Base-by-base conservation (phyloP, 2,329 filamentous ascomycete genomes). In the Trichophyton simii region DNA sequence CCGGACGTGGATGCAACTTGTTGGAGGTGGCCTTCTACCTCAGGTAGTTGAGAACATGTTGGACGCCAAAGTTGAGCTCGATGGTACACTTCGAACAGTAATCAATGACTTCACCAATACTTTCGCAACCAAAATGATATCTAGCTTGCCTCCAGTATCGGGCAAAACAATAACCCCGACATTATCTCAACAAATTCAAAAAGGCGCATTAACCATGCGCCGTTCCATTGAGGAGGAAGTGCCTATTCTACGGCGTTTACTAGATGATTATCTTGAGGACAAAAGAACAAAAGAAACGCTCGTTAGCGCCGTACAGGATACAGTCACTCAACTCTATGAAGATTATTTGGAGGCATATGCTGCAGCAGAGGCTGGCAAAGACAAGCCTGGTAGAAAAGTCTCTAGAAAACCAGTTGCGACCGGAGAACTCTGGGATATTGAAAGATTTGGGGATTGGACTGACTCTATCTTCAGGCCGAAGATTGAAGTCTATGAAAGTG, bases 41-140 rank as follows among this genome's bases (percentile, higher is more conserved):
- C 82, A 82, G 54, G 84, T 87, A 2, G 82, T 87, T 0, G 83
- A 87, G 68, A 87, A 87, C 68, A 87, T 87, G 84, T 78, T 87
- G 15, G 85, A 87, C 68, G 85, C 85, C 20, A 87, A 87, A 72
- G 83, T 82, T 9, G 84, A 87, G 70, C 77, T 87, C 0, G 85
- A 87, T 65, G 83, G 82, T 0, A 76, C 81, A 6, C 75, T 87
- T 6, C 74, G 85, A 46, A 81, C 79, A 4, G 82, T 83, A 1
- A 87, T 87, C 69, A 85, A 83, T 62, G 83, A 86, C 63, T 85
- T 87, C 65, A 85, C 84, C n/a, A 78, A 77, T 57, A 75, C 76
- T 31, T 84, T 82, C 65, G 80, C 83, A 0, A 71, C 71, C 0
- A 76, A 79, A 50, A 86, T 87, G 77, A 83, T 81, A 0, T 77